Percentiles rank a stretch among this genome's conserved stretches.
Conservation (phyloP, 768 basidiomycete genomes). For the Porpolomopsis calyptriformis region DNA sequence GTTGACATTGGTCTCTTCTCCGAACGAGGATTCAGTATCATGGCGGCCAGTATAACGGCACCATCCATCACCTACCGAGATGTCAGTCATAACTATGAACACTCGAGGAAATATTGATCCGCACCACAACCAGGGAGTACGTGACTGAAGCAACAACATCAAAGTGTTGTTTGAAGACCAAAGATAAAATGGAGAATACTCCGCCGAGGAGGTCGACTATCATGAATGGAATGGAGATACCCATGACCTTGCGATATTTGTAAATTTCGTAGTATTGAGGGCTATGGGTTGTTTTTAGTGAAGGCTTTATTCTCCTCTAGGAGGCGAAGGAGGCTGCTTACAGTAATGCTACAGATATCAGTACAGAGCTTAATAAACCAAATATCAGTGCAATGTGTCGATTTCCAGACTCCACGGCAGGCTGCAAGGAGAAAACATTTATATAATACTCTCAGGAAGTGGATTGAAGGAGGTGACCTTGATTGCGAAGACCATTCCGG, state of each 20-base stretch:
- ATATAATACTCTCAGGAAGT: background rate
- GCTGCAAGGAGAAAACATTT: constrained; percentile 20
- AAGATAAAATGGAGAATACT: constrained; percentile 57
- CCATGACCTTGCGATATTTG: constrained; percentile 48
- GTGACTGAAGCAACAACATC: constrained; percentile 53
- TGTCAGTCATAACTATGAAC: background rate
- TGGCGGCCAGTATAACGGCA: constrained; percentile 46
- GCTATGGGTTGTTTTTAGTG: background rate
- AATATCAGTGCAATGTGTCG: constrained; percentile 37
- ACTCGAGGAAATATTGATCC: constrained; percentile 13
- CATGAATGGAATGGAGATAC: constrained; percentile 65
- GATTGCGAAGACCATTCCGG: constrained; percentile 47
- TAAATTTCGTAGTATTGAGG: constrained; percentile 74
- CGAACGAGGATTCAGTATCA: constrained; percentile 51
- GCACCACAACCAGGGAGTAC: constrained; percentile 53
- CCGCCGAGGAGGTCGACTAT: constrained; percentile 59
- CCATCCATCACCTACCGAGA: constrained; percentile 47
- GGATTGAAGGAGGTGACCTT: background rate
- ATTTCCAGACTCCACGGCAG: constrained; percentile 23
- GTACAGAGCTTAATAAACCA: constrained; percentile 48
- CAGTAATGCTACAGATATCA: constrained; percentile 40
- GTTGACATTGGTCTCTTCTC: background rate
- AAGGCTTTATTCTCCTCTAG: background rate
- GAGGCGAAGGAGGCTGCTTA: background rate
- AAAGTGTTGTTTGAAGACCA: constrained; percentile 54